These are phyloP conservation scores for Rhizoctonia solani DNA, from an alignment of 1,284 basidiomycete species.

Conservation along the genomic window DNA sequence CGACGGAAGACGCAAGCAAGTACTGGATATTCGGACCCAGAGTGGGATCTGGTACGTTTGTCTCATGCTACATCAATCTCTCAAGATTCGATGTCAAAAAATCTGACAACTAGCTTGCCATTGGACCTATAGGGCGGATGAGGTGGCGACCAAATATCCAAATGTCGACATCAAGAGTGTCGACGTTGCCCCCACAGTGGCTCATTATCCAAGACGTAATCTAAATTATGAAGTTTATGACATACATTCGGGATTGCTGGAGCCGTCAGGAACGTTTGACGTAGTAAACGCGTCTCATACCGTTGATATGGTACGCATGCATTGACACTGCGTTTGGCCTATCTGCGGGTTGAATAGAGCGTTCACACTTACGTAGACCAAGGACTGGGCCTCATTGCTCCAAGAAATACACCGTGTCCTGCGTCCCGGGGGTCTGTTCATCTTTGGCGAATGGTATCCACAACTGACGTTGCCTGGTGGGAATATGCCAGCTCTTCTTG, in stretches of 20 bases:
- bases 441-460: conserved; percentile 36
- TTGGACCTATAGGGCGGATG: conserved; percentile 37
- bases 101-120: background rate
- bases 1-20: conserved; percentile 23
- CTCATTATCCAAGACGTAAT: conserved; percentile 33
- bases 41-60: conserved; percentile 36
- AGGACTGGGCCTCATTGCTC: conserved; percentile 32
- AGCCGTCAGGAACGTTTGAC: conserved; percentile 34
- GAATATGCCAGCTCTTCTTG: background rate
- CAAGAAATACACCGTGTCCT: conserved; percentile 34
- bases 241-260: conserved; percentile 33
- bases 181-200: conserved; percentile 35
- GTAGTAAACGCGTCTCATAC: conserved; percentile 35
- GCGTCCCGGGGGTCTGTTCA: conserved; percentile 35
- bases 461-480: background rate
- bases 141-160: conserved; percentile 35
- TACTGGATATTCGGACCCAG: conserved; percentile 36
- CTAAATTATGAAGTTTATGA: conserved; percentile 37
- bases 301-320: conserved; percentile 7
- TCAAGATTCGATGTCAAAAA: no score
- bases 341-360: no score
- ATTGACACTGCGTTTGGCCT: background rate
- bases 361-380: background rate
- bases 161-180: conserved; percentile 35
- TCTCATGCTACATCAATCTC: no score